Percentiles rank a stretch among this genome's conserved stretches.
These are phyloP conservation scores for Camelina sativa DNA, from an alignment of 345 rosid species.

Conservation along the genomic window DNA sequence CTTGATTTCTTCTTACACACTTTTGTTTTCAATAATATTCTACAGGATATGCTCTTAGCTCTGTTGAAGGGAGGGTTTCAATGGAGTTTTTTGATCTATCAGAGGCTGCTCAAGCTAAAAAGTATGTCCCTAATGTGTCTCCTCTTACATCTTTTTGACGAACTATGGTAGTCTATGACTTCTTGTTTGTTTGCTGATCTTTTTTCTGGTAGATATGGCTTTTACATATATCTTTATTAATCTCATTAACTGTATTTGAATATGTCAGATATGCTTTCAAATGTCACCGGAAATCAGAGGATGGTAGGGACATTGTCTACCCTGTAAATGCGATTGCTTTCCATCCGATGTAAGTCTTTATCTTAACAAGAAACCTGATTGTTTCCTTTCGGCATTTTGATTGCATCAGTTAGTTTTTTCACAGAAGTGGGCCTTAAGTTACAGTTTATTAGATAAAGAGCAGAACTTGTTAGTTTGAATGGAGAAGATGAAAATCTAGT, in stretches of 20 bases:
- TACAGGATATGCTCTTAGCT: constrained; percentile 98
- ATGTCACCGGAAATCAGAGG: constrained; percentile 95
- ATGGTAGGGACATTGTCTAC: constrained; percentile 90
- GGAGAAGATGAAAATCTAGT: neutral
- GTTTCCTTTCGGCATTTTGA: neutral
- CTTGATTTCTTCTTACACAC: neutral
- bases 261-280: constrained; percentile 85
- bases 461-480: too few relatives aligned
- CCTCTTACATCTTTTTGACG: neutral
- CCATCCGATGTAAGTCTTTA: constrained; percentile 86
- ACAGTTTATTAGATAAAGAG: too few relatives aligned
- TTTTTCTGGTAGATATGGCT: neutral
- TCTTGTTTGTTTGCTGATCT: neutral
- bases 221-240: neutral
- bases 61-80: constrained; percentile 97
- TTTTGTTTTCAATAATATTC: constrained; percentile 20
- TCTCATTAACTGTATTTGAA: neutral
- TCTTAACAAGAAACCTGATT: neutral
- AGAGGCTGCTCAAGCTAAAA: constrained; percentile 94
- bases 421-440: too few relatives aligned
- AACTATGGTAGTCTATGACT: neutral
- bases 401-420: neutral
- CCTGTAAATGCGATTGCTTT: constrained; percentile 96
- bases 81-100: constrained; percentile 97
- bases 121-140: constrained; percentile 49